A percentile compares a stretch with the other conserved stretches of the same genome.
phyloP scores from a whole-genome alignment of 192 early-diverging fungal genomes.

The Entomortierella beljakovae region DNA sequence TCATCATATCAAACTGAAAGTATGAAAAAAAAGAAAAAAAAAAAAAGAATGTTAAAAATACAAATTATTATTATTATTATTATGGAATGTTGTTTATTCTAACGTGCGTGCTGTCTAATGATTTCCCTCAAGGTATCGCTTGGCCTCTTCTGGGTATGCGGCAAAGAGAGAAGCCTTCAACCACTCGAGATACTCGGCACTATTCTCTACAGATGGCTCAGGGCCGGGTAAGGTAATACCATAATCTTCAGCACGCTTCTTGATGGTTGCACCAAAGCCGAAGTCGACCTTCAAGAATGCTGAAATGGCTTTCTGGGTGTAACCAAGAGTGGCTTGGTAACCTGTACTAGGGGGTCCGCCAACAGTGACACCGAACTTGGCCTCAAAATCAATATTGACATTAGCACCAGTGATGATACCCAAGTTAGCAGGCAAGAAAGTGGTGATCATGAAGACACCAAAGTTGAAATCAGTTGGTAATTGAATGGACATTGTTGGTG shows the following conservation, averaged over 20 bases:
- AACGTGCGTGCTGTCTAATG: not conserved
- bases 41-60: too few relatives aligned
- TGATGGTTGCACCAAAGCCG: conserved; percentile 9
- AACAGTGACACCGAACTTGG: conserved; percentile 22
- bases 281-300: conserved; percentile 40
- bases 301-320: conserved; percentile 30
- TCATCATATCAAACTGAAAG: too few relatives aligned
- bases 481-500: conserved; percentile 23
- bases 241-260: conserved; percentile 2
- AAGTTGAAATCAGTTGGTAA: conserved; percentile 27
- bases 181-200: conserved; percentile 22
- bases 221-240: not conserved
- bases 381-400: conserved; percentile 23
- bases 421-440: conserved; percentile 29
- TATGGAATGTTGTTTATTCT: not conserved
- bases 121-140: conserved; percentile 18
- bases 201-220: conserved; percentile 19
- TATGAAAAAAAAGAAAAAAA: too few relatives aligned
- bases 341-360: conserved; percentile 17
- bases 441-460: conserved; percentile 30
- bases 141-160: conserved; percentile 36
- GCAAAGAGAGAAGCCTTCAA: conserved; percentile 32
- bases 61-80: not conserved
- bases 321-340: conserved; percentile 14
- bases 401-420: conserved; percentile 27